phyloP scores from a whole-genome alignment of 1,139 yeast species.

The Geotrichum australiense region DNA sequence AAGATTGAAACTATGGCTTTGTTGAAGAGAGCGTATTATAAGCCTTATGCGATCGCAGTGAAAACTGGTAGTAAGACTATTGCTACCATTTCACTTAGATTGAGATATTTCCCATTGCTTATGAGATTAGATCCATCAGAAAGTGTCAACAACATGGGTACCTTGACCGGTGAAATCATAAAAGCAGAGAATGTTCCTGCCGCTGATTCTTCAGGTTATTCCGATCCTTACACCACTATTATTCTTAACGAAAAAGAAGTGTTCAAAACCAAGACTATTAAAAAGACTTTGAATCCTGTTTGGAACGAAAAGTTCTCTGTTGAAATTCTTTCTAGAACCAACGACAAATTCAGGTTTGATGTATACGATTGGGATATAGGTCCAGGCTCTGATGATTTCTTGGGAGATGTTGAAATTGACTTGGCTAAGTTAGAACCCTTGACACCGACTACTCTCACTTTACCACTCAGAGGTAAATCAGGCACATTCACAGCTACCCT shows the following conservation, averaged over 20 bases:
- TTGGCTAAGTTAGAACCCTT: slow-evolving; percentile 58
- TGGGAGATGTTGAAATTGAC: slow-evolving; percentile 58
- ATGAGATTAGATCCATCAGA: slow-evolving; percentile 68
- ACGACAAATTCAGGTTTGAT: slow-evolving; percentile 50
- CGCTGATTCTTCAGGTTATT: slow-evolving; percentile 77
- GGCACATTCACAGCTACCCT: slow-evolving; percentile 59
- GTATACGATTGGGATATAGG: slow-evolving; percentile 92
- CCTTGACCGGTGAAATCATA: slow-evolving; percentile 50
- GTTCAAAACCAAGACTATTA: slow-evolving; percentile 64
- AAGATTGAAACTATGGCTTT: slow-evolving; percentile 63
- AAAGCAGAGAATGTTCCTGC: slow-evolving; percentile 59
- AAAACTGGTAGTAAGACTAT: slow-evolving; percentile 43
- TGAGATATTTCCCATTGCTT: slow-evolving; percentile 72
- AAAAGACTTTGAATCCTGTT: slow-evolving; percentile 72
- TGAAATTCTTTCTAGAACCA: slow-evolving; percentile 52
- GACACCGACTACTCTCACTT: slow-evolving; percentile 44
- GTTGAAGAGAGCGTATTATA: slow-evolving; percentile 55
- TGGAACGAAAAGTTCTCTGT: slow-evolving; percentile 62
- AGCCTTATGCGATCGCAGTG: slow-evolving; percentile 52
- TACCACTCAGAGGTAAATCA: slow-evolving; percentile 44
- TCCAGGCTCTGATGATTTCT: slow-evolving; percentile 61
- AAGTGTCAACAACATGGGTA: slow-evolving; percentile 68
- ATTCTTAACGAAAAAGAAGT: slow-evolving; percentile 52
- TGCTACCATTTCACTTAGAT: slow-evolving; percentile 50
- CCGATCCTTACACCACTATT: slow-evolving; percentile 75